Base-by-base conservation (phyloP, 805 yeast genomes). In the Myxozyma nipponensis region DNA sequence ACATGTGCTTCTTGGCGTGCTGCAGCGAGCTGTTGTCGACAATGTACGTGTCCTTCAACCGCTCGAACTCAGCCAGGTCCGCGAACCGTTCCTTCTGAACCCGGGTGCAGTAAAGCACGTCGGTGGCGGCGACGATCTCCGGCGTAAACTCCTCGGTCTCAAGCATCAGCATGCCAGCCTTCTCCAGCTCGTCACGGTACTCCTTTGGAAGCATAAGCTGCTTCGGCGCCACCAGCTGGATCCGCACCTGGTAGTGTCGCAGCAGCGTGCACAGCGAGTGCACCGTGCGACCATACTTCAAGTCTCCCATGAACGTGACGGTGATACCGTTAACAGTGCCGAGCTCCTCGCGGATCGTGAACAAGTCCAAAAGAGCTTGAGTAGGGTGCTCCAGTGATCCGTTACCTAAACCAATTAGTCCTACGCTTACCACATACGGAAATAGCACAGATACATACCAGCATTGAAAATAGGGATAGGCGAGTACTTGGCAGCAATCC, bases 301-400 rank as follows among this genome's bases (percentile, higher is more conserved):
- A 79, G 68, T 93, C 99, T 66, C 99, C 99, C 96, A 93, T 89
- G 72, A 93, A 93, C 3, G 99, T 93, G 58, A 93, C 93, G 34
- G 96, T 89, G 66, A 95, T 84, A 68, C 98, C 97, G 69, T 93
- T 93, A 48, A 95, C 97, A 52, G 98, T 88, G 68, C 99, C 99
- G 59, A 93, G 77, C 75, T 93, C 99, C 72, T 93, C 99, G 75
- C 99, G 87, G 63, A 93, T 93, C 46, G 99, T 93, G 79, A 91
- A 93, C 71, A 93, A 75, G 69, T 93, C 99, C 66, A 95, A 77
- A 75, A 93, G 86, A 1, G 98, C 98, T 74, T 93, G 99, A 22
- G 98, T 86, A 64, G 99, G 99, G 71, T 93, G 99, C 75, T 93
- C 99, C 70, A 88, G 83, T 46, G 96, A 77, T 35, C 99, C 99